Conservation (phyloP, 2,329 filamentous ascomycete species). For the Stylonectria norvegica region DNA sequence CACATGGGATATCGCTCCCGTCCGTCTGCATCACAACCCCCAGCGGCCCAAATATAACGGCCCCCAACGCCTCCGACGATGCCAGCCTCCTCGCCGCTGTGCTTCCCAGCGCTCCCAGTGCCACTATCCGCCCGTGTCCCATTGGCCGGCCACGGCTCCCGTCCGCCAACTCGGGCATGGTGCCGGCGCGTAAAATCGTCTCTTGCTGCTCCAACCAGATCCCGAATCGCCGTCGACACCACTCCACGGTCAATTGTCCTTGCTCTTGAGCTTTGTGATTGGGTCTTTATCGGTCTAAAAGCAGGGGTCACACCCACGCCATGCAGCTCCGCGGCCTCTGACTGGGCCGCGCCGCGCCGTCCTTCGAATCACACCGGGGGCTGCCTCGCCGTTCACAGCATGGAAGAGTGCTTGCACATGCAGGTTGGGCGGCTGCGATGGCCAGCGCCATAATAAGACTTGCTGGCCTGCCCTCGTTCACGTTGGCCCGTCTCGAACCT, state of each 20-base stretch:
- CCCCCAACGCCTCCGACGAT: background rate
- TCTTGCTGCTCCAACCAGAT: conserved; percentile 20
- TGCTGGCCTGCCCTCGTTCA: conserved; percentile 18
- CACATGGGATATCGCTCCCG: background rate
- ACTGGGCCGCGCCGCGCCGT: conserved; percentile 26
- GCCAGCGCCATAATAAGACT: conserved; percentile 26
- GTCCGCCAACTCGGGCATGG: conserved; percentile 13
- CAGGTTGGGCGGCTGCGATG: conserved; percentile 25
- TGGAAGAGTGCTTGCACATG: conserved; percentile 18
- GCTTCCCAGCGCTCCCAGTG: conserved; percentile 3
- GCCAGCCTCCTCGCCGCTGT: conserved; percentile 1
- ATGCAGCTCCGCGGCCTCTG: conserved; percentile 18
- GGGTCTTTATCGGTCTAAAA: conserved; percentile 16
- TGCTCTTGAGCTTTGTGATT: conserved; percentile 7
- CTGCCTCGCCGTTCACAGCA: conserved; percentile 10
- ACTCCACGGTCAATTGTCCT: conserved; percentile 1
- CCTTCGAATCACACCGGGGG: conserved; percentile 26
- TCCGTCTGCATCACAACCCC: background rate
- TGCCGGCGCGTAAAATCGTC: conserved; percentile 25
- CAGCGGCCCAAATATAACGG: background rate
- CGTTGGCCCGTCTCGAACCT: conserved; percentile 17
- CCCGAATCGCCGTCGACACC: conserved; percentile 5
- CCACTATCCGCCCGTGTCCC: background rate
- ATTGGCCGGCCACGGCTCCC: conserved; percentile 15
- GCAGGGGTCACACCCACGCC: conserved; percentile 19